A percentile compares a stretch with the other conserved stretches of the same genome.
Conservation (phyloP, 169 alveolate species). For the Plasmodium chabaudi region DNA sequence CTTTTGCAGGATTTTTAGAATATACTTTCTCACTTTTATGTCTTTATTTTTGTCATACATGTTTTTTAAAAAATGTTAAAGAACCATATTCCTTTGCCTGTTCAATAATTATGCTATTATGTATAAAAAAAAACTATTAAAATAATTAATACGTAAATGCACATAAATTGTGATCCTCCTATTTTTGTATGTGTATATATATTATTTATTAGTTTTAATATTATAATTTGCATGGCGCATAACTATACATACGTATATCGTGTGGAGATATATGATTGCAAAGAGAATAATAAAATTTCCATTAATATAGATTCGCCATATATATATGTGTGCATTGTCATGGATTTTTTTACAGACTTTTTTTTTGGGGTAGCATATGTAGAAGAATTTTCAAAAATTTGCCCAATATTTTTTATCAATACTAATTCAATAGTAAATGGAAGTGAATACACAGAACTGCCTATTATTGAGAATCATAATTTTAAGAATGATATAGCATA, state of each 20-base stretch:
- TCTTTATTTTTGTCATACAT: slow-evolving; percentile 40
- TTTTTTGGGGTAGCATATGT: slow-evolving; percentile 70
- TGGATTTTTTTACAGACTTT: slow-evolving; percentile 33
- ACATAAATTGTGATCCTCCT: background rate
- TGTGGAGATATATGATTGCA: background rate
- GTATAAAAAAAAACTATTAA: slow-evolving; percentile 21
- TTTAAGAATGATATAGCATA: slow-evolving; percentile 9
- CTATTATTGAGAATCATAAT: slow-evolving; percentile 16
- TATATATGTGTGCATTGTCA: background rate
- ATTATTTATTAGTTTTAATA: background rate
- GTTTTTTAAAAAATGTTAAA: slow-evolving; percentile 39
- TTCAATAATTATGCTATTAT: slow-evolving; percentile 43
- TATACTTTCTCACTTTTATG: slow-evolving; percentile 29
- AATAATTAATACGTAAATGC: background rate
- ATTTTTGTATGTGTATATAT: slow-evolving; percentile 1
- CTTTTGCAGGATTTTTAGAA: slow-evolving; percentile 56
- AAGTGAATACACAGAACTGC: slow-evolving; percentile 45
- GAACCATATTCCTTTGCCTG: slow-evolving; percentile 17
- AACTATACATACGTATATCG: too few relatives aligned
- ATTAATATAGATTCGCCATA: background rate
- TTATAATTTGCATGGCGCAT: background rate
- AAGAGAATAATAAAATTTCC: background rate
- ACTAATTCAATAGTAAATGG: slow-evolving; percentile 4
- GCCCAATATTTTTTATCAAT: slow-evolving; percentile 43
- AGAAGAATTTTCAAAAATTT: slow-evolving; percentile 58